Evolutionary conservation across 768 basidiomycete species (phyloP).

Genomic region (Clavulina sp.): DNA sequence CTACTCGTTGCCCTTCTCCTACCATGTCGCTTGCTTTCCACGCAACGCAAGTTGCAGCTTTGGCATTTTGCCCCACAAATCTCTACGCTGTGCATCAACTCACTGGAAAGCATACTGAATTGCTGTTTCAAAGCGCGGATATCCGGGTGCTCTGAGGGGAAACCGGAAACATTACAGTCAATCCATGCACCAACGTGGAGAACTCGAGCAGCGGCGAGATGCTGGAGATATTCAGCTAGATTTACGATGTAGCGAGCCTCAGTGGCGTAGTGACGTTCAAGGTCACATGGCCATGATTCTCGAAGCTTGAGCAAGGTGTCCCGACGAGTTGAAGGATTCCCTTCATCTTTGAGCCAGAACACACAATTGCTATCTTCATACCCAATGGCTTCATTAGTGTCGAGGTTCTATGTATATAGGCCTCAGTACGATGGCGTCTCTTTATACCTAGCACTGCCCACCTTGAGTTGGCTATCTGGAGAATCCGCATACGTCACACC

Average conservation of each 20-base stretch:
- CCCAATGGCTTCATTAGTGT: conserved; percentile 28
- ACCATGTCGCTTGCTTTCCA: conserved; percentile 30
- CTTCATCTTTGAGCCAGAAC: conserved; percentile 12
- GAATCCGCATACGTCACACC: conserved; percentile 32
- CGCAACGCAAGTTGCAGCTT: conserved; percentile 32
- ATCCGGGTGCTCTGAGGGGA: conserved; percentile 24
- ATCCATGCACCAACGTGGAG: conserved; percentile 36
- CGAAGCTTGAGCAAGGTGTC: conserved; percentile 11
- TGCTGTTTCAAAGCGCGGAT: conserved; percentile 29
- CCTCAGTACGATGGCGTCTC: background rate
- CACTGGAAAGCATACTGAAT: conserved; percentile 27
- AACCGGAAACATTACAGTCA: conserved; percentile 29
- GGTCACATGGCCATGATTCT: conserved; percentile 17
- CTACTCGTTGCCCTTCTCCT: too few relatives aligned
- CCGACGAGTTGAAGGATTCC: too few relatives aligned
- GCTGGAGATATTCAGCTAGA: conserved; percentile 24
- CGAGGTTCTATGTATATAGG: conserved; percentile 28
- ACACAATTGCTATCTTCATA: conserved; percentile 16
- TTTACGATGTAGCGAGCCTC: conserved; percentile 29
- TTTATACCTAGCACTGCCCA: conserved; percentile 11
- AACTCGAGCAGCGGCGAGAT: conserved; percentile 27
- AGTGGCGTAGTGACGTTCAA: conserved; percentile 19
- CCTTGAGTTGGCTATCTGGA: conserved; percentile 33
- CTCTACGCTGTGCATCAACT: conserved; percentile 29
- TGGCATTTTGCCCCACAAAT: conserved; percentile 33